Evolutionary conservation across 2,329 filamentous ascomycete genomes (phyloP).

Genomic region (Domatiomyces globalis): DNA sequence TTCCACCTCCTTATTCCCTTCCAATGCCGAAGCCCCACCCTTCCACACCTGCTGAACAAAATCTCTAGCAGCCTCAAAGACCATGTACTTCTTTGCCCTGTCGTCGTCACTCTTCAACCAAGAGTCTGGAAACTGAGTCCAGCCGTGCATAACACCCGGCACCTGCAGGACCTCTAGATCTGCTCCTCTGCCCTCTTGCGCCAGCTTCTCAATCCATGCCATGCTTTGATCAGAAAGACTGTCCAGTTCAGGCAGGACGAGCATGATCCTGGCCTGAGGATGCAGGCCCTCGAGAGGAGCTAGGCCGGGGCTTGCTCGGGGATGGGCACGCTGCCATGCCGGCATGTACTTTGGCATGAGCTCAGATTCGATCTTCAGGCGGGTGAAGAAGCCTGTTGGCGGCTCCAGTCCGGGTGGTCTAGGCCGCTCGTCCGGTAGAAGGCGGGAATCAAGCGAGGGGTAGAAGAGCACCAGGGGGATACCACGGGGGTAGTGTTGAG

Average conservation of each 20-base stretch:
- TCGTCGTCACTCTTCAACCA: slow-evolving; percentile 12
- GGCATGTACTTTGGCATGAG: slow-evolving; percentile 19
- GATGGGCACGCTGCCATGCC: slow-evolving; percentile 6
- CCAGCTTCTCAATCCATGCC: slow-evolving; percentile 15
- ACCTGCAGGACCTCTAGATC: slow-evolving; percentile 14
- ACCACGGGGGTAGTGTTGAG: background rate
- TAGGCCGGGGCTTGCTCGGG: slow-evolving; percentile 15
- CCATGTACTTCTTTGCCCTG: slow-evolving; percentile 6
- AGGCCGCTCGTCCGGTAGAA: slow-evolving; percentile 15
- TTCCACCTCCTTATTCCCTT: too few species aligned
- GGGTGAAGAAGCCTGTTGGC: slow-evolving; percentile 10
- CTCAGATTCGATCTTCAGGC: slow-evolving; percentile 13
- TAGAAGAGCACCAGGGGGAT: slow-evolving; percentile 18
- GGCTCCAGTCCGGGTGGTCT: slow-evolving; percentile 12
- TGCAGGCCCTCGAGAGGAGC: slow-evolving; percentile 14
- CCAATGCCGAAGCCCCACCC: too few species aligned
- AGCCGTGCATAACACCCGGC: slow-evolving; percentile 15
- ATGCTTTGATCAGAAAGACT: slow-evolving; percentile 13
- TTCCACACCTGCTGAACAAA: background rate
- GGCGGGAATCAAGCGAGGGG: slow-evolving; percentile 14
- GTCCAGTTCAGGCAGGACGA: slow-evolving; percentile 17
- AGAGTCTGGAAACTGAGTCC: slow-evolving; percentile 18
- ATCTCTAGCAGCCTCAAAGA: slow-evolving; percentile 2
- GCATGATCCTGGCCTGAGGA: slow-evolving; percentile 13
- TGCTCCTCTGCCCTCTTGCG: slow-evolving; percentile 8